A percentile compares a stretch with the other conserved stretches of the same genome.
Conservation (phyloP, 495 filamentous ascomycete species). For the Friedmanniomyces simplex region DNA sequence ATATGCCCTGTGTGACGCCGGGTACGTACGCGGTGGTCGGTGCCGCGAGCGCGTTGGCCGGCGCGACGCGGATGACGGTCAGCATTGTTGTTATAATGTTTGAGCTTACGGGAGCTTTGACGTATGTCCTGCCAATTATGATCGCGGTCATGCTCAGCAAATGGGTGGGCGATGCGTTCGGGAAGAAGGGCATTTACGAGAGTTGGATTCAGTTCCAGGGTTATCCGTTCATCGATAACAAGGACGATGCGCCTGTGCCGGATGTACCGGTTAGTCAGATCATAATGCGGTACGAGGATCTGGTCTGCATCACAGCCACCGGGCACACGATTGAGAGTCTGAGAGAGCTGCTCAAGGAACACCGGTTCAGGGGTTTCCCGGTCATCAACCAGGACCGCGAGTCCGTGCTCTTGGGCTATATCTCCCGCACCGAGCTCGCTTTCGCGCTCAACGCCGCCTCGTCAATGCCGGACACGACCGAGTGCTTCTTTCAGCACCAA, state of each 20-base stretch:
- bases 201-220: slow-evolving; percentile 94
- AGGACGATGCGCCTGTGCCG: slow-evolving; percentile 68
- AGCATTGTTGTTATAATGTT: slow-evolving; percentile 99
- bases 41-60: slow-evolving; percentile 88
- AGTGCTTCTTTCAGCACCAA: slow-evolving; percentile 75
- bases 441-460: slow-evolving; percentile 62
- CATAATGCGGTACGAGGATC: slow-evolving; percentile 87
- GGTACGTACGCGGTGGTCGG: slow-evolving; percentile 96
- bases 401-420: slow-evolving; percentile 77
- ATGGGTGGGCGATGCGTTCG: slow-evolving; percentile 96
- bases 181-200: slow-evolving; percentile 90
- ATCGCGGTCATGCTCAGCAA: slow-evolving; percentile 98
- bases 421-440: slow-evolving; percentile 80
- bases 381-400: slow-evolving; percentile 68
- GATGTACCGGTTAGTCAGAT: slow-evolving; percentile 75
- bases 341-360: slow-evolving; percentile 52
- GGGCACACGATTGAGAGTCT: slow-evolving; percentile 78
- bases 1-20: slow-evolving; percentile 83
- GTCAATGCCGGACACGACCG: slow-evolving; percentile 60
- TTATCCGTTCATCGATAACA: slow-evolving; percentile 92
- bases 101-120: slow-evolving; percentile 89
- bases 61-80: slow-evolving; percentile 91
- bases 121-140: slow-evolving; percentile 98
- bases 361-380: slow-evolving; percentile 85
- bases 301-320: slow-evolving; percentile 73